Conservation (phyloP, 495 filamentous ascomycete species). For the Melanomma pulvis-pyrius region DNA sequence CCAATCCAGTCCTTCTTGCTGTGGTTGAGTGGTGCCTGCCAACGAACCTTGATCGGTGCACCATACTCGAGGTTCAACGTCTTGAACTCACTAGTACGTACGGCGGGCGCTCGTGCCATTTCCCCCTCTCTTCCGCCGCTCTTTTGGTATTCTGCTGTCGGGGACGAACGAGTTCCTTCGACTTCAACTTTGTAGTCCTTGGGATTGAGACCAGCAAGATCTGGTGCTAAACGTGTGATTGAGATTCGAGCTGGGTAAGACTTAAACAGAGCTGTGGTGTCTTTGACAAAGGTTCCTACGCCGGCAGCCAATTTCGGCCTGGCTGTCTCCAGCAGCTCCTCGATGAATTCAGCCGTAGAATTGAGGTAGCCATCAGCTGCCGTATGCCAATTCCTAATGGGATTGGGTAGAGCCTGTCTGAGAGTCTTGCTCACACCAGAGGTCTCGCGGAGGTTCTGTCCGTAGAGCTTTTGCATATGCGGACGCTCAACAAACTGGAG, state of each 20-base stretch:
- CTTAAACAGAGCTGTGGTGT: slow-evolving; percentile 85
- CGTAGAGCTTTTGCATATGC: slow-evolving; percentile 98
- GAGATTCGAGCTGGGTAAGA: slow-evolving; percentile 87
- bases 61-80: slow-evolving; percentile 86
- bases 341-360: slow-evolving; percentile 82
- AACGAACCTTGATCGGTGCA: slow-evolving; percentile 84
- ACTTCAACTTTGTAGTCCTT: slow-evolving; percentile 79
- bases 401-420: slow-evolving; percentile 83
- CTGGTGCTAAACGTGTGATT: slow-evolving; percentile 77
- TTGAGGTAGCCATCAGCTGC: slow-evolving; percentile 86
- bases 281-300: slow-evolving; percentile 82
- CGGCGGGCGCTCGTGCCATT: slow-evolving; percentile 53
- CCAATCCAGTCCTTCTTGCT: slow-evolving; percentile 95
- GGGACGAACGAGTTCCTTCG: slow-evolving; percentile 62
- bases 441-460: slow-evolving; percentile 76
- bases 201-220: slow-evolving; percentile 81
- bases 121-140: slow-evolving; percentile 56
- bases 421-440: slow-evolving; percentile 90
- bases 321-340: slow-evolving; percentile 87
- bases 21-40: slow-evolving; percentile 90
- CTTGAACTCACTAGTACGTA: slow-evolving; percentile 62
- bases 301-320: slow-evolving; percentile 84
- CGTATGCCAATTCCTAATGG: slow-evolving; percentile 72
- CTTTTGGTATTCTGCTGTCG: slow-evolving; percentile 51
- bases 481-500: slow-evolving; percentile 93